Conservation (phyloP, 257 asterid genomes). For the Paraleonurus japonicus region DNA sequence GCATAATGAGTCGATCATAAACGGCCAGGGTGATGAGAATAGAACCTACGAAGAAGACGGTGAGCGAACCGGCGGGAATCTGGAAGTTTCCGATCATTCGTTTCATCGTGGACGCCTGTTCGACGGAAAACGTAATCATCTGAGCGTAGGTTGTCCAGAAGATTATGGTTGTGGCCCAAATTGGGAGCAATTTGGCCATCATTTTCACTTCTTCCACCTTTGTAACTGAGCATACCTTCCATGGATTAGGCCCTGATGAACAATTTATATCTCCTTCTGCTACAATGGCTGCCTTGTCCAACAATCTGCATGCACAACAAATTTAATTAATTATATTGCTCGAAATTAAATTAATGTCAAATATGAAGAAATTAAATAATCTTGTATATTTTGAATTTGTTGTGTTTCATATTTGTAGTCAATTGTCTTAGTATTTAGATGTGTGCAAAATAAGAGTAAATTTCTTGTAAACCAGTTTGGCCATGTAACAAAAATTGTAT, state of each 20-base stretch:
- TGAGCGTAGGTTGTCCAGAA: slow-evolving; percentile 97
- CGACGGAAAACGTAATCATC: slow-evolving; percentile 90
- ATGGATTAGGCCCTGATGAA: slow-evolving; percentile 57
- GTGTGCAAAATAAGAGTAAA: too few species aligned
- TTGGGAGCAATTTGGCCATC: slow-evolving; percentile 74
- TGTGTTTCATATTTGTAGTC: too few species aligned
- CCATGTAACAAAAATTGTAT: too few species aligned
- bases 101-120: slow-evolving; percentile 88
- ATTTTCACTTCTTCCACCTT: slow-evolving; percentile 90
- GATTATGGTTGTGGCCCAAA: slow-evolving; percentile 93
- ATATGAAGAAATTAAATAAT: too few species aligned
- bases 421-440: too few species aligned
- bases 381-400: too few species aligned
- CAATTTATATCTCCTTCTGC: slow-evolving; percentile 54
- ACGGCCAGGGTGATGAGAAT: slow-evolving; percentile 62
- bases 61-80: slow-evolving; percentile 91
- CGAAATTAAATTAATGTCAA: too few species aligned
- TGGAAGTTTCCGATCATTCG: slow-evolving; percentile 55
- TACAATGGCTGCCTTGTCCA: slow-evolving; percentile 89
- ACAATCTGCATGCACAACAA: slow-evolving; percentile 24
- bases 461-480: too few species aligned
- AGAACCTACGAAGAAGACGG: slow-evolving; percentile 83
- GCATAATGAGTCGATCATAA: slow-evolving; percentile 78
- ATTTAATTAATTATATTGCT: too few species aligned
- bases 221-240: slow-evolving; percentile 84